Percentiles rank a stretch among this genome's conserved stretches.
These are phyloP conservation scores for Boletellus emodensis DNA, from an alignment of 768 basidiomycete genomes.

Conservation along the genomic window DNA sequence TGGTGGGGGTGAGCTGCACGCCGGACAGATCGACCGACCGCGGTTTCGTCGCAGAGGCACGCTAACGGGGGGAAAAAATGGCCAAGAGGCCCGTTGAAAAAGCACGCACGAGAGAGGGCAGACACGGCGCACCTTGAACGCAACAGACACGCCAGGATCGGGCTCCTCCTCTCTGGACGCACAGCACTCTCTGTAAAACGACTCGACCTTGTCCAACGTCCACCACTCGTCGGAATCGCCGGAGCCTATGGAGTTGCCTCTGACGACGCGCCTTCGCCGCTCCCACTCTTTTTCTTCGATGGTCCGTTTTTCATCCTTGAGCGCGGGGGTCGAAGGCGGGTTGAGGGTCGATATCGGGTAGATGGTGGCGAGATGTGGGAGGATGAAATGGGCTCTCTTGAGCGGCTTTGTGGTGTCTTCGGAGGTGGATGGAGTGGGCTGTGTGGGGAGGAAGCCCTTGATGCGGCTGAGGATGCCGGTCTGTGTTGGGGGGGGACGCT, in stretches of 20 bases:
- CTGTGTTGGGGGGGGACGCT: slow-evolving; percentile 66
- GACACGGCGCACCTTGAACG: slow-evolving; percentile 57
- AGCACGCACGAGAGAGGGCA: not conserved
- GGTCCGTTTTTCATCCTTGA: slow-evolving; percentile 79
- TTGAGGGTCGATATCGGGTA: slow-evolving; percentile 87
- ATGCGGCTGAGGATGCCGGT: slow-evolving; percentile 70
- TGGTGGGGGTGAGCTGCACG: slow-evolving; percentile 63
- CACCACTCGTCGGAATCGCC: slow-evolving; percentile 65
- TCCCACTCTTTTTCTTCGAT: slow-evolving; percentile 74
- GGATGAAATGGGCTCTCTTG: slow-evolving; percentile 87
- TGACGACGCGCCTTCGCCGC: slow-evolving; percentile 60
- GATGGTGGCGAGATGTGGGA: slow-evolving; percentile 79
- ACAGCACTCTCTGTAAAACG: slow-evolving; percentile 86
- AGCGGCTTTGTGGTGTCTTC: slow-evolving; percentile 58
- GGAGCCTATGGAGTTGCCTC: slow-evolving; percentile 43
- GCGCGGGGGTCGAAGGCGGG: slow-evolving; percentile 74
- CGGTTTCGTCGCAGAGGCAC: slow-evolving; percentile 51
- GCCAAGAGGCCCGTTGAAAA: not conserved
- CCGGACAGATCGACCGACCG: slow-evolving; percentile 78
- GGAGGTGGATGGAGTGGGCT: slow-evolving; percentile 28
- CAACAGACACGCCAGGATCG: slow-evolving; percentile 59
- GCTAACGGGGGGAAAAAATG: slow-evolving; percentile 30
- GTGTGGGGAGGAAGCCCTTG: slow-evolving; percentile 68
- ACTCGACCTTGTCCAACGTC: slow-evolving; percentile 78
- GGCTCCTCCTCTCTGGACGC: slow-evolving; percentile 68